Base-by-base conservation (phyloP, 1,284 basidiomycete genomes). In the Tetrapyrgos nigripes region DNA sequence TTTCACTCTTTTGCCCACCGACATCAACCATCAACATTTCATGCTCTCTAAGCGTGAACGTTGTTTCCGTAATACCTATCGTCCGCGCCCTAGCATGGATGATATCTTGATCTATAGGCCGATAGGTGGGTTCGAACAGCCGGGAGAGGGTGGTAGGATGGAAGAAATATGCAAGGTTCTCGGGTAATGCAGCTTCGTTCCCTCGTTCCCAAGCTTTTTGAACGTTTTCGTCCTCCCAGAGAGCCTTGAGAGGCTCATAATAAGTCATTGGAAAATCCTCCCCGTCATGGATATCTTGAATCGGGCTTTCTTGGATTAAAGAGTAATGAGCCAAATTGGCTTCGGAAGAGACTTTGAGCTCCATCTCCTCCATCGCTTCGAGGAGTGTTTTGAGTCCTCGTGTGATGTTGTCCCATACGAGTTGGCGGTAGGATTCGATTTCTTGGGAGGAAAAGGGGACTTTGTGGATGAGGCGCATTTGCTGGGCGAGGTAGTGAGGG, bases 381-480 rank as follows among this genome's bases (percentile, higher is more conserved):
- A 97, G 81, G 47, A 96, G 81, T 58, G 87, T 86, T 53, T 87
- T 85, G 78, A 98, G 86, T 2, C 94, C 96, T 17, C 89, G 85
- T 0, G 92, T 92, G 43, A 98, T 79, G 75, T 98, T 98, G 69
- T 90, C 88, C 72, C 97, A 98, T 11, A 96, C 89, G 37, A 97
- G 86, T 66, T 96, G 93, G 2, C 95, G 89, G 66, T 86, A 93
- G 24, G 78, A 83, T 72, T 95, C 93, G 47, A 90, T 84, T 73
- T 96, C 93, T 69, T 87, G 84, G 0, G 81, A 50, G 0, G 88
- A 85, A 75, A 94, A 95, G 0, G 90, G 88, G 1, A 93, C 79
- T 62, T 84, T 83, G 73, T 95, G 93, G 61, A 95, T 94, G 45
- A 95, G 78, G 27, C 93, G 88, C 93, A 95, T 95, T 87, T 94